A percentile compares a stretch with the other conserved stretches of the same genome.
Conservation (phyloP, 495 filamentous ascomycete species). For the Aspergillus incahuasiensis region DNA sequence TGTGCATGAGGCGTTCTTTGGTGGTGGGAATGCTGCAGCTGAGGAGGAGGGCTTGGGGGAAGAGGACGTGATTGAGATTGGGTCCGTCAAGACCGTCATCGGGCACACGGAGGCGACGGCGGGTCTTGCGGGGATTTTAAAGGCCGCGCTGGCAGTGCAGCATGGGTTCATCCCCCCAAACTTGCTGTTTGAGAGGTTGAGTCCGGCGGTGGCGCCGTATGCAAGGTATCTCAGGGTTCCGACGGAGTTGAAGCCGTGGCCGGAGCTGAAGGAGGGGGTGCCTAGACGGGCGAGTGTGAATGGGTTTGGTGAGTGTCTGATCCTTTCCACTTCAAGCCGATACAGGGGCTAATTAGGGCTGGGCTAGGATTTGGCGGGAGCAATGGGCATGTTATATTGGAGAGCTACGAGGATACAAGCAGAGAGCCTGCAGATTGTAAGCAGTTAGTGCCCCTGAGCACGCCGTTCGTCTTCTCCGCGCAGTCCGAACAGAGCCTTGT, state of each 20-base stretch:
- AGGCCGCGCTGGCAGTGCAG: conserved; percentile 40
- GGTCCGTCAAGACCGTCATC: conserved; percentile 48
- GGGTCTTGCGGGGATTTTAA: conserved; percentile 48
- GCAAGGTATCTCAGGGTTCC: conserved; percentile 32
- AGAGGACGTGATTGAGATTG: conserved; percentile 30
- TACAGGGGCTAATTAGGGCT: no score
- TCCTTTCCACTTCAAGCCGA: no score
- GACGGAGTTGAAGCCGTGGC: conserved; percentile 15
- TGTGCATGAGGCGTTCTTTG: conserved; percentile 28
- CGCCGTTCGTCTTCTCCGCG: no score
- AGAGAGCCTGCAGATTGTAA: no score
- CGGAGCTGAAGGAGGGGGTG: neutral
- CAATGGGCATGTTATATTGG: conserved; percentile 60
- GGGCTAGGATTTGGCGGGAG: conserved; percentile 58
- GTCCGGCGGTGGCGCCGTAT: conserved; percentile 36
- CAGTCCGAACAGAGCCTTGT: no score
- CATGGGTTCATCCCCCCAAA: conserved; percentile 54
- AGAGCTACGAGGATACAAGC: conserved; percentile 24
- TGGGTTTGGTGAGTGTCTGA: conserved; percentile 35
- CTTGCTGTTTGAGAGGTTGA: conserved; percentile 49
- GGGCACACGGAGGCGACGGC: conserved; percentile 55
- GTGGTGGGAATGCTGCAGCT: neutral
- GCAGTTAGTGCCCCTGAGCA: no score
- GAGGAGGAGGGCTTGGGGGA: neutral
- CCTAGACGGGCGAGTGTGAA: conserved; percentile 33